Evolutionary conservation across 2,329 filamentous ascomycete genomes (phyloP).

Genomic region (Penicillium sp.): DNA sequence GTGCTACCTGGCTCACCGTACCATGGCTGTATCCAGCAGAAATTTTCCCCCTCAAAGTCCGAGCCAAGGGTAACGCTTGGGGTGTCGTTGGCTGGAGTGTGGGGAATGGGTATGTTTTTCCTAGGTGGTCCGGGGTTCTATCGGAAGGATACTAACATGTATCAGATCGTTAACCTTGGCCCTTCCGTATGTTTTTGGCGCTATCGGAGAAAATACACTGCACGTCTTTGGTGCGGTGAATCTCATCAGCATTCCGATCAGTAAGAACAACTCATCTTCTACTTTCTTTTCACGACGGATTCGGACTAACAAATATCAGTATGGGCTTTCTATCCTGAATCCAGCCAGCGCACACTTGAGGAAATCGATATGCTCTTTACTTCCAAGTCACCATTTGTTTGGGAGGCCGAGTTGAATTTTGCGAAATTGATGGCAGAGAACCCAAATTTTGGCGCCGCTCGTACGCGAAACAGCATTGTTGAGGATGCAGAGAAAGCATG

Average conservation of each 20-base stretch:
- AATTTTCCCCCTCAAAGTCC: conserved; percentile 36
- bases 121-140: too few relatives aligned
- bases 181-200: neutral
- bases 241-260: conserved; percentile 62
- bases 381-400: conserved; percentile 19
- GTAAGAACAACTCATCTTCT: neutral
- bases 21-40: conserved; percentile 37
- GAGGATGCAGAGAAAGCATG: neutral
- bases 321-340: conserved; percentile 21
- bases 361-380: conserved; percentile 29
- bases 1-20: conserved; percentile 35
- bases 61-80: conserved; percentile 31
- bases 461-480: too few relatives aligned
- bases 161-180: neutral
- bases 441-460: too few relatives aligned
- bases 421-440: conserved; percentile 4
- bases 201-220: conserved; percentile 2
- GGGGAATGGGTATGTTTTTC: conserved; percentile 16
- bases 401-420: conserved; percentile 22
- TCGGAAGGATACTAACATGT: neutral
- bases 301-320: neutral
- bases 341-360: conserved; percentile 25
- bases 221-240: conserved; percentile 67
- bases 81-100: conserved; percentile 31
- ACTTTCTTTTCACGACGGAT: neutral